A percentile compares a stretch with the other conserved stretches of the same genome.
Conservation (phyloP, 2,329 filamentous ascomycete species). For the Exserohilum turcica region DNA sequence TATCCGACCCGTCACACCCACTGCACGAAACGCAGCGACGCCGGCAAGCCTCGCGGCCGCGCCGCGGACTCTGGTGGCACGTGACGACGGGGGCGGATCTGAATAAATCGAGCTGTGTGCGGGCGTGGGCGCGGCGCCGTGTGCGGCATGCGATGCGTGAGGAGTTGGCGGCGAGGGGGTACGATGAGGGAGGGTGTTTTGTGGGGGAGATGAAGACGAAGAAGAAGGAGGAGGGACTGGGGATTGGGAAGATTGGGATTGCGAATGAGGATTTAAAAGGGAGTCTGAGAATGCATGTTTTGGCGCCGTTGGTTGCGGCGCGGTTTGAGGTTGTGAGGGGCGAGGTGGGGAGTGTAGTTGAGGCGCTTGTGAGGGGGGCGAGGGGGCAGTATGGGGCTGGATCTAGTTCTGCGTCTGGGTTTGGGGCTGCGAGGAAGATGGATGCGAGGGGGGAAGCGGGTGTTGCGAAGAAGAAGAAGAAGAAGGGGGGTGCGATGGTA, state of each 20-base stretch:
- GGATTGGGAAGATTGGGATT: slow-evolving; percentile 9
- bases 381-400: neutral
- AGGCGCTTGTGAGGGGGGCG: slow-evolving; percentile 10
- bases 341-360: slow-evolving; percentile 27
- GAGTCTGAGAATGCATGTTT: slow-evolving; percentile 33
- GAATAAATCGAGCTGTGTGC: slow-evolving; percentile 40
- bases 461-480: too few species aligned
- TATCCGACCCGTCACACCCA: slow-evolving; percentile 33
- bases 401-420: too few species aligned
- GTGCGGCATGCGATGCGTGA: slow-evolving; percentile 39
- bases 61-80: slow-evolving; percentile 43
- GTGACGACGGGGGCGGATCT: slow-evolving; percentile 27
- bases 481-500: too few species aligned
- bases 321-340: slow-evolving; percentile 34
- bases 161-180: slow-evolving; percentile 34
- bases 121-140: slow-evolving; percentile 39
- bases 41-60: slow-evolving; percentile 20
- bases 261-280: slow-evolving; percentile 27
- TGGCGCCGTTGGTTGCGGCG: slow-evolving; percentile 29
- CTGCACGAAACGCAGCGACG: slow-evolving; percentile 30
- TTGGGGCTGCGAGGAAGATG: too few species aligned
- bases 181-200: slow-evolving; percentile 35
- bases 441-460: too few species aligned
- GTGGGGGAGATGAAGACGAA: slow-evolving; percentile 13
- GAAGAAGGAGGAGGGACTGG: neutral